These are phyloP conservation scores for Euphorbia celastroides DNA, from an alignment of 441 rosid species.

Conservation along the genomic window DNA sequence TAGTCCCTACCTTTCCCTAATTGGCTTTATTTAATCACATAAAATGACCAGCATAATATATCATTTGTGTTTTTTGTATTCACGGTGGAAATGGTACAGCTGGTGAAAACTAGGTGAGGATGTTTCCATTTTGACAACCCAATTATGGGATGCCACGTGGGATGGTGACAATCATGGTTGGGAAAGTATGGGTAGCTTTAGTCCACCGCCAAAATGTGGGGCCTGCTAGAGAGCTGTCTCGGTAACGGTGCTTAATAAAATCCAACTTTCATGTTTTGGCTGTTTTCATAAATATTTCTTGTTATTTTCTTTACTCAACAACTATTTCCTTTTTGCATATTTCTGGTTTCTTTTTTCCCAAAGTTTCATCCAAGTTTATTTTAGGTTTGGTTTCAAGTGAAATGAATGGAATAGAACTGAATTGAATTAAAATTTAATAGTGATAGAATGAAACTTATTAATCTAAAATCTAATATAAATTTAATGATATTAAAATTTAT, in stretches of 20 bases:
- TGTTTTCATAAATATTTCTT: not conserved
- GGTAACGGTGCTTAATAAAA: slow-evolving; percentile 1
- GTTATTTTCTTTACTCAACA: no score
- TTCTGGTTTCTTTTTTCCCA: no score
- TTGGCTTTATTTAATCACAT: not conserved
- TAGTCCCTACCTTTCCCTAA: not conserved
- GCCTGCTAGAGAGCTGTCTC: slow-evolving; percentile 5
- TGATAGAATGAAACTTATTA: no score
- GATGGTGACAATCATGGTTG: slow-evolving; percentile 11
- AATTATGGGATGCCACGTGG: slow-evolving; percentile 28
- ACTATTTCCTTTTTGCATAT: no score
- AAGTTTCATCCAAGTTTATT: no score
- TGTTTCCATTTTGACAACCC: slow-evolving; percentile 13
- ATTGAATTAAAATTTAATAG: no score
- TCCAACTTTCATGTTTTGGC: not conserved
- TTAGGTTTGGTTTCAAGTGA: no score
- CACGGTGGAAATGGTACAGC: slow-evolving; percentile 20
- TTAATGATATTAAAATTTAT: no score
- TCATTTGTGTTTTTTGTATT: slow-evolving; percentile 3
- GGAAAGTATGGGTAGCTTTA: slow-evolving; percentile 2
- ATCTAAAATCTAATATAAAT: no score
- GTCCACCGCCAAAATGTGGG: slow-evolving; percentile 20
- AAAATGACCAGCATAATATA: not conserved
- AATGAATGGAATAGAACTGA: no score
- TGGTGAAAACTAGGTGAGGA: slow-evolving; percentile 28